A percentile compares a stretch with the other conserved stretches of the same genome.
Conservation (phyloP, 208 protist species). For the Novymonas esmeraldas region DNA sequence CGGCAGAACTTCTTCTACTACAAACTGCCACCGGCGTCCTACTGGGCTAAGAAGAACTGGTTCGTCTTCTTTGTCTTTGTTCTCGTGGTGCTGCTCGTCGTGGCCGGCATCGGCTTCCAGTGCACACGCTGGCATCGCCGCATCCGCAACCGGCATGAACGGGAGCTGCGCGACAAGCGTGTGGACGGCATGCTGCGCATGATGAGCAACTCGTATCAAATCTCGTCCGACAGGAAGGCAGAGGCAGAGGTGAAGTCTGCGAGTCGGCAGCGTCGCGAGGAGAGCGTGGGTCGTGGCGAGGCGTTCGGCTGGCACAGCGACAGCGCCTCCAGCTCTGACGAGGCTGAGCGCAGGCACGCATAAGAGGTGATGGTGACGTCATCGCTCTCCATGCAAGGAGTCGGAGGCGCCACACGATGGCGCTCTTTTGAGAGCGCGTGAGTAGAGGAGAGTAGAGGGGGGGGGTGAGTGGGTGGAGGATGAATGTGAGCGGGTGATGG, state of each 20-base stretch:
- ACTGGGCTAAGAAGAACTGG: slow-evolving; percentile 26
- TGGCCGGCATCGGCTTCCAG: slow-evolving; percentile 10
- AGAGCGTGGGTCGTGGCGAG: neutral
- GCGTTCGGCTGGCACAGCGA: neutral
- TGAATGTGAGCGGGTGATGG: too few relatives aligned
- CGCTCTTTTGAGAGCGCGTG: too few relatives aligned
- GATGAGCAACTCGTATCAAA: slow-evolving; percentile 8
- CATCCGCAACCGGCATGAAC: slow-evolving; percentile 4
- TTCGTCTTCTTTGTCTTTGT: slow-evolving; percentile 18
- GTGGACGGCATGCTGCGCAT: slow-evolving; percentile 22
- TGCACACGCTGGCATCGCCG: slow-evolving; percentile 12
- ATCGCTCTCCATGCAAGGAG: too few relatives aligned
- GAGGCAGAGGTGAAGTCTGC: neutral
- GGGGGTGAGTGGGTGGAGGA: too few relatives aligned
- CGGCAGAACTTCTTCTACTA: slow-evolving; percentile 5
- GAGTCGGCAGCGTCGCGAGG: neutral
- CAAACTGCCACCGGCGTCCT: slow-evolving; percentile 11
- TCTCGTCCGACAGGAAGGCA: slow-evolving; percentile 2
- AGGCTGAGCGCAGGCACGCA: neutral
- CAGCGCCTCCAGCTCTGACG: neutral
- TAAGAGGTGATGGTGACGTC: too few relatives aligned
- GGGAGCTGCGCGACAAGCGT: slow-evolving; percentile 21
- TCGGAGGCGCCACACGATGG: too few relatives aligned
- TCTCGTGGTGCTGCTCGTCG: neutral
- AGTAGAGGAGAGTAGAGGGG: too few relatives aligned